A percentile compares a stretch with the other conserved stretches of the same genome.
These are phyloP conservation scores for Aureobasidium sp. DNA, from an alignment of 2,329 filamentous ascomycete species.

Conservation along the genomic window DNA sequence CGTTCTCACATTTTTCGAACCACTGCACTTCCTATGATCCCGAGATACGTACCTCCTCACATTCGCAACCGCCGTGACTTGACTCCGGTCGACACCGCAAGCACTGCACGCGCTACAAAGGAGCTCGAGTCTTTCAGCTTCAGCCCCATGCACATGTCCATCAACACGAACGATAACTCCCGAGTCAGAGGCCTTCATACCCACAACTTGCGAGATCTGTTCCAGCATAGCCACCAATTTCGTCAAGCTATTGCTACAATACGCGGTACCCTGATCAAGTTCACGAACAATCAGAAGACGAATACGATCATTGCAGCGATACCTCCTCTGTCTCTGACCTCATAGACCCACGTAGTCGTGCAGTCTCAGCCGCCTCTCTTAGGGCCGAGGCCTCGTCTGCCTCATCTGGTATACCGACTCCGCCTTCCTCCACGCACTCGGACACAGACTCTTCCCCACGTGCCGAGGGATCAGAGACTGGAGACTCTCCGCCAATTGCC, in stretches of 20 bases:
- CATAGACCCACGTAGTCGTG: not conserved
- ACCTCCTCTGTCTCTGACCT: not conserved
- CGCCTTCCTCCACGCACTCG: not conserved
- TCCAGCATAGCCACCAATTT: no score
- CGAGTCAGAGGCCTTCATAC: no score
- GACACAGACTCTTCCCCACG: not conserved
- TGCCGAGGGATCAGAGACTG: not conserved
- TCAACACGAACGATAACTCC: no score
- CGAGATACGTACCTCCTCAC: not conserved
- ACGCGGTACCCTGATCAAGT: not conserved
- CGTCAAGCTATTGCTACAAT: no score
- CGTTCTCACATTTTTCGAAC: no score
- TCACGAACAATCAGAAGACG: not conserved
- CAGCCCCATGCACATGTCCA: no score
- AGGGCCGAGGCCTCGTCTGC: not conserved
- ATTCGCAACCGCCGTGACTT: not conserved
- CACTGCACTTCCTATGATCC: no score
- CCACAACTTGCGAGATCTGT: no score
- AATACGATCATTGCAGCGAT: not conserved
- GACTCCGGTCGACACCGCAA: not conserved
- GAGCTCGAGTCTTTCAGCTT: not conserved
- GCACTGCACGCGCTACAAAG: not conserved
- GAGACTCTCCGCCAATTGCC: not conserved
- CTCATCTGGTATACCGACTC: not conserved
- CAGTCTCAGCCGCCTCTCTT: not conserved